A percentile compares a stretch with the other conserved stretches of the same genome.
Conservation (phyloP, 495 filamentous ascomycete species). For the Stereocaulon alpinum region DNA sequence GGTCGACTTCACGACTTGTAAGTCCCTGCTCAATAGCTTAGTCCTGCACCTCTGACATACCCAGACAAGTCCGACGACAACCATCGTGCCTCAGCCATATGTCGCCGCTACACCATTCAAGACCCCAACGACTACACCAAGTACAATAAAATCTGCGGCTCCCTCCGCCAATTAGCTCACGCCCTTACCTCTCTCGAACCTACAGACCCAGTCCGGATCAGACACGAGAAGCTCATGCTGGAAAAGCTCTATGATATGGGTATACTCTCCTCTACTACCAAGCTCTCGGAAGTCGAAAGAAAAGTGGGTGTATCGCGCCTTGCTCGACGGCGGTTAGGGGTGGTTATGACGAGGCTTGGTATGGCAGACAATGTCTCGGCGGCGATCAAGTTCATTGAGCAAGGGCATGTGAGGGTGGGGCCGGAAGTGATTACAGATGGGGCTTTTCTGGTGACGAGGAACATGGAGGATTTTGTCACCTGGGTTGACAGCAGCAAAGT, state of each 20-base stretch:
- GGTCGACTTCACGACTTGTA: slow-evolving; percentile 81
- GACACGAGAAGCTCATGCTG: slow-evolving; percentile 72
- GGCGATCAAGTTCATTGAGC: slow-evolving; percentile 79
- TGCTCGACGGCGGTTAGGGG: slow-evolving; percentile 66
- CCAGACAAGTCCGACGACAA: slow-evolving; percentile 65
- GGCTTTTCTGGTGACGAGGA: slow-evolving; percentile 43
- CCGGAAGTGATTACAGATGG: slow-evolving; percentile 85
- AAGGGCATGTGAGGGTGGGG: slow-evolving; percentile 90
- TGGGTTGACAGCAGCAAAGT: slow-evolving; percentile 97
- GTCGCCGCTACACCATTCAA: slow-evolving; percentile 79
- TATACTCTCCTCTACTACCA: slow-evolving; percentile 54
- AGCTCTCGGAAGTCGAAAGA: slow-evolving; percentile 74
- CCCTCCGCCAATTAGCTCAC: slow-evolving; percentile 79
- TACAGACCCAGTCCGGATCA: slow-evolving; percentile 63
- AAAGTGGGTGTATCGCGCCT: slow-evolving; percentile 79
- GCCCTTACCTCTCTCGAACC: slow-evolving; percentile 66
- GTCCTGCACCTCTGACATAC: neutral
- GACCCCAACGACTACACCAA: slow-evolving; percentile 75
- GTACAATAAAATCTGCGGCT: slow-evolving; percentile 82
- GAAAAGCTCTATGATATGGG: slow-evolving; percentile 90
- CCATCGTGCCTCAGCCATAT: slow-evolving; percentile 71
- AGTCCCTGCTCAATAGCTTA: too few relatives aligned
- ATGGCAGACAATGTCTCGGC: slow-evolving; percentile 85
- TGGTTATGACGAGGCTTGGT: slow-evolving; percentile 76
- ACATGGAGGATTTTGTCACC: slow-evolving; percentile 94